These are phyloP conservation scores for Colletotrichum noveboracense DNA, from an alignment of 2,329 filamentous ascomycete genomes.

Conservation along the genomic window DNA sequence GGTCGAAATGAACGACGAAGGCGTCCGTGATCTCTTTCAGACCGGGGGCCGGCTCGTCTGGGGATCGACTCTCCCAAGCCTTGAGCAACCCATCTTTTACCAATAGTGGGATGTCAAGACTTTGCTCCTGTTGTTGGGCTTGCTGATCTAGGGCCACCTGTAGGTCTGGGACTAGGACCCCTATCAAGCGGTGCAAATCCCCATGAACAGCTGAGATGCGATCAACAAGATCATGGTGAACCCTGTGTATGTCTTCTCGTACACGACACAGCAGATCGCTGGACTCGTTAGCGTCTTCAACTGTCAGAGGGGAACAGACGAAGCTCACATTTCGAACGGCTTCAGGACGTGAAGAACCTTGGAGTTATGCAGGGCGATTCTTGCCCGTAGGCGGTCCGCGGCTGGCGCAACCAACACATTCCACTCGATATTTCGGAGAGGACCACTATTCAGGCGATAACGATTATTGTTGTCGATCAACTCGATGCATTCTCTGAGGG, in stretches of 20 bases:
- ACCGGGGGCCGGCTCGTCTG: not conserved
- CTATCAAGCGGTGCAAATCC: conserved; percentile 25
- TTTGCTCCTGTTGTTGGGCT: not conserved
- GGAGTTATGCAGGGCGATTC: conserved; percentile 37
- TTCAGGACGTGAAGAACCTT: conserved; percentile 37
- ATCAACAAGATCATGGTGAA: conserved; percentile 23
- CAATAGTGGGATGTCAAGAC: conserved; percentile 24
- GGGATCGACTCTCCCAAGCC: not conserved
- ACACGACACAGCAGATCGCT: conserved; percentile 37
- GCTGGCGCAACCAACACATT: conserved; percentile 38
- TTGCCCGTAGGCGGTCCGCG: conserved; percentile 34
- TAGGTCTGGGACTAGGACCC: conserved; percentile 24
- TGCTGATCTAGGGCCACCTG: conserved; percentile 22
- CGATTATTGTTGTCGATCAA: conserved; percentile 33
- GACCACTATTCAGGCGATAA: conserved; percentile 28
- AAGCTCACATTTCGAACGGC: conserved; percentile 40
- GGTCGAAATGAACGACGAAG: conserved; percentile 33
- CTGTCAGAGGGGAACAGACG: too few relatives aligned
- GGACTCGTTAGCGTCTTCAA: not conserved
- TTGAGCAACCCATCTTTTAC: conserved; percentile 23
- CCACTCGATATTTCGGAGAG: conserved; percentile 39
- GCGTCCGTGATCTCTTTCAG: conserved; percentile 34
- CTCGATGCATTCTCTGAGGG: conserved; percentile 34
- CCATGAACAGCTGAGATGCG: conserved; percentile 16
- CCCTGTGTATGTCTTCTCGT: conserved; percentile 25